Evolutionary conservation across 805 yeast genomes (phyloP).

Genomic region (Komagataella ulmi): DNA sequence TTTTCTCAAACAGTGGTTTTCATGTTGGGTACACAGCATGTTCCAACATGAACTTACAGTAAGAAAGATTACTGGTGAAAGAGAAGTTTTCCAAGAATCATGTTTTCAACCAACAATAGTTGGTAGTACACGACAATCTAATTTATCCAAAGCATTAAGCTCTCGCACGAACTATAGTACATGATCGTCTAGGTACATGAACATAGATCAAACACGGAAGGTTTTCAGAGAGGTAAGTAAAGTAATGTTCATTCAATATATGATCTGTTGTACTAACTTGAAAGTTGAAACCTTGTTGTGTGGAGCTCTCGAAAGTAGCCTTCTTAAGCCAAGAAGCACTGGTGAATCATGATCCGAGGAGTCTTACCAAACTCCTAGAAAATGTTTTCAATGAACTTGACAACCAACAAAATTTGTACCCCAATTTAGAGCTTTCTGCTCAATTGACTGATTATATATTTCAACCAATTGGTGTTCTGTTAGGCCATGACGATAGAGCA

Average conservation of each 20-base stretch:
- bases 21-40: not conserved
- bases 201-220: not conserved
- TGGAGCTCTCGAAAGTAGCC: conserved; percentile 27
- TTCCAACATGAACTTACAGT: not conserved
- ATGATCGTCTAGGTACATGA: not conserved
- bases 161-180: not conserved
- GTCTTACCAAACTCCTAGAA: conserved; percentile 18
- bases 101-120: not conserved
- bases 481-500: conserved; percentile 15
- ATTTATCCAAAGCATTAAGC: not conserved
- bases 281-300: conserved; percentile 26
- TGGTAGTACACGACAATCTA: not conserved
- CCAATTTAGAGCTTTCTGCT: conserved; percentile 13
- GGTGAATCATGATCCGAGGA: conserved; percentile 17
- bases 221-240: not conserved
- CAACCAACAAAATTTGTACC: not conserved
- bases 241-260: not conserved
- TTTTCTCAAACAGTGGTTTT: not conserved
- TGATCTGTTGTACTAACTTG: conserved; percentile 1
- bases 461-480: conserved; percentile 41
- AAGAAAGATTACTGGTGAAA: not conserved
- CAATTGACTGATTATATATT: conserved; percentile 48
- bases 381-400: conserved; percentile 16
- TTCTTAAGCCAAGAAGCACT: conserved; percentile 9
- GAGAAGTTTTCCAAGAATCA: not conserved